Evolutionary conservation across 2,329 filamentous ascomycete species (phyloP).

Genomic region (Ascochyta viciae-villosae): DNA sequence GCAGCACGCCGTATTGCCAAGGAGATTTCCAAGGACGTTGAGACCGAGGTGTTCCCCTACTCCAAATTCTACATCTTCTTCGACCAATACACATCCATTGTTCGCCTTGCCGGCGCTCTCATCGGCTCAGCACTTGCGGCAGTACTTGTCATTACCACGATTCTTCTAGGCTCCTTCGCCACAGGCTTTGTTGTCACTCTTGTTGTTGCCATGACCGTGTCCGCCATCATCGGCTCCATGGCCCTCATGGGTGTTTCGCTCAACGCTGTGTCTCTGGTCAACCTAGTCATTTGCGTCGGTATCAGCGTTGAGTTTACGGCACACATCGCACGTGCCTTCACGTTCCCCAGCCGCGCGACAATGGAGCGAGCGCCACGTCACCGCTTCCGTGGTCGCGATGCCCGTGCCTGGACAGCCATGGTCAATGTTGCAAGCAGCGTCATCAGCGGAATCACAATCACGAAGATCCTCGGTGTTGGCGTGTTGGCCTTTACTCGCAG

Average conservation of each 20-base stretch:
- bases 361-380: conserved; percentile 78
- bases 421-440: conserved; percentile 95
- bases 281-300: conserved; percentile 94
- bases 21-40: conserved; percentile 74
- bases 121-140: conserved; percentile 84
- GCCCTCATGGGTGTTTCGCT: conserved; percentile 85
- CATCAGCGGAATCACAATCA: conserved; percentile 94
- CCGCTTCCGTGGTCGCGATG: conserved; percentile 81
- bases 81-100: conserved; percentile 90
- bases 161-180: conserved; percentile 81
- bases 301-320: conserved; percentile 98
- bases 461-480: conserved; percentile 88
- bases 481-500: conserved; percentile 93
- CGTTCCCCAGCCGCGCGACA: conserved; percentile 83
- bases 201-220: conserved; percentile 90
- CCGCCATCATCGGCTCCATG: conserved; percentile 96
- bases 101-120: conserved; percentile 78
- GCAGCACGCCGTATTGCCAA: conserved; percentile 86
- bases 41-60: conserved; percentile 90
- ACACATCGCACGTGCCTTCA: conserved; percentile 94
- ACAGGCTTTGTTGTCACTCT: conserved; percentile 84
- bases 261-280: conserved; percentile 94
- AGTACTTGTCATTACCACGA: conserved; percentile 79
- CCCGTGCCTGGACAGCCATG: conserved; percentile 88
- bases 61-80: conserved; percentile 99